Evolutionary conservation across 768 basidiomycete species (phyloP), one percentile per base, ranked within the genome.

Genomic region (Hypsizygus marmoreus): DNA sequence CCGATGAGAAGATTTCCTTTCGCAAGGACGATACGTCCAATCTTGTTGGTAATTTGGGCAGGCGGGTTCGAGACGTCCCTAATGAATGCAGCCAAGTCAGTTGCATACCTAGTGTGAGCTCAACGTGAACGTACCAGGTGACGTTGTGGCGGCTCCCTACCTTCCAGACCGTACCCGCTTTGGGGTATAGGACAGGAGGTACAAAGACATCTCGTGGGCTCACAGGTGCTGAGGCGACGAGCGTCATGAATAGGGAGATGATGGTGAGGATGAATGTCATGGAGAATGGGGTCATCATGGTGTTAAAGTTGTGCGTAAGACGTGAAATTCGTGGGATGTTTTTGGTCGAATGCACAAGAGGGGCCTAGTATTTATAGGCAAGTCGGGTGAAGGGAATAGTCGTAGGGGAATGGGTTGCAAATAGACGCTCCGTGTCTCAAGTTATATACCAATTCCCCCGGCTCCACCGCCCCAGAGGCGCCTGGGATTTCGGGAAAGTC

Each of bases 121-220:
- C 6, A 16, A 26, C 25, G 8, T 36, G 3, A 24, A 51, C 66
- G 14, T 60, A 72, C 79, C 79, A 81, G 30, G 66, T 69, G 47
- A 81, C 76, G 39, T 58, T 65, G 45, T 69, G 70, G 4, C 47
- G 59, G 13, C 57, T 20, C 4, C 77, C 76, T 11, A 65, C 66
- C 19, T 49, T 52, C 79, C 79, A 81, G 28, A 69, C 56, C 13
- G 66, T 63, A 14, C 52, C 59, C 2, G 55, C 54, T 13, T 47
- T 19, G 1, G 79, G 79, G 29, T 55, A 67, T 16, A 54, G 54
- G 45, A 81, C 64, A 13, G 58, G 62, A 1, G 80, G 80, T 0
- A 65, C 70, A 58, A 68, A 81, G 6, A 80, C 77, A 42, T 80
- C 79, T 24, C 76, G 69, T n/a, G 51, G 31, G 24, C 55, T 59